These are phyloP conservation scores for Recurvomyces mirabilis DNA, from an alignment of 495 filamentous ascomycete genomes.

Conservation along the genomic window DNA sequence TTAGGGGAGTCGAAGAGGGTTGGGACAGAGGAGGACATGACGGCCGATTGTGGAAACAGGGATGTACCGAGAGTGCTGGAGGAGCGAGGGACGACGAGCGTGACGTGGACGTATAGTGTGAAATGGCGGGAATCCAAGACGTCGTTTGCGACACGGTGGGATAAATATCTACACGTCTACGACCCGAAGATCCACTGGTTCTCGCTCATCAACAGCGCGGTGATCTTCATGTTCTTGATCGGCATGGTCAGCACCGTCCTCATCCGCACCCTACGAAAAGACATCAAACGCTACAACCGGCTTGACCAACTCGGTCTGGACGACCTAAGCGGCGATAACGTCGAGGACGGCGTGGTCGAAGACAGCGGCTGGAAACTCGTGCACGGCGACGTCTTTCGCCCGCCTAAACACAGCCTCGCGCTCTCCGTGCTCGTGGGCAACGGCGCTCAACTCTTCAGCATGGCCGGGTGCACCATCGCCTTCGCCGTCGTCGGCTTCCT, in stretches of 20 bases:
- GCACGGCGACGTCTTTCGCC: conserved; percentile 92
- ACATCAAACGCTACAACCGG: conserved; percentile 91
- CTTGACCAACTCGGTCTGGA: conserved; percentile 79
- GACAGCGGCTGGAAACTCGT: conserved; percentile 98
- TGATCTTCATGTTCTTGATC: conserved; percentile 85
- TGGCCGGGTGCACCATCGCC: conserved; percentile 84
- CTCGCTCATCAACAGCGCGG: conserved; percentile 83
- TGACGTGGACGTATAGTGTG: conserved; percentile 84
- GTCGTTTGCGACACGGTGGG: conserved; percentile 92
- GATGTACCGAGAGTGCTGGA: conserved; percentile 44
- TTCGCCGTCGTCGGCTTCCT: conserved; percentile 92
- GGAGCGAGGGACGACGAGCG: conserved; percentile 55
- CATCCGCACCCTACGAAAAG: conserved; percentile 74
- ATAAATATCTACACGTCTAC: conserved; percentile 91
- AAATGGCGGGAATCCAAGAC: conserved; percentile 70
- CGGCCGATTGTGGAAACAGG: conserved; percentile 49
- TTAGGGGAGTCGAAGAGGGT: conserved; percentile 42
- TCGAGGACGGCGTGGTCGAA: conserved; percentile 91
- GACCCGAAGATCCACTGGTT: conserved; percentile 98
- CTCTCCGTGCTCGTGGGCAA: conserved; percentile 85
- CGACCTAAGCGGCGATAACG: conserved; percentile 59
- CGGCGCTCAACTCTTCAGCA: conserved; percentile 91
- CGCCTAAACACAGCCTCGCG: conserved; percentile 68
- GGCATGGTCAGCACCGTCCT: conserved; percentile 85
- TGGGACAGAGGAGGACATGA: conserved; percentile 37